Evolutionary conservation across 768 basidiomycete genomes (phyloP).

Genomic region (Cystofilobasidium ferigula): DNA sequence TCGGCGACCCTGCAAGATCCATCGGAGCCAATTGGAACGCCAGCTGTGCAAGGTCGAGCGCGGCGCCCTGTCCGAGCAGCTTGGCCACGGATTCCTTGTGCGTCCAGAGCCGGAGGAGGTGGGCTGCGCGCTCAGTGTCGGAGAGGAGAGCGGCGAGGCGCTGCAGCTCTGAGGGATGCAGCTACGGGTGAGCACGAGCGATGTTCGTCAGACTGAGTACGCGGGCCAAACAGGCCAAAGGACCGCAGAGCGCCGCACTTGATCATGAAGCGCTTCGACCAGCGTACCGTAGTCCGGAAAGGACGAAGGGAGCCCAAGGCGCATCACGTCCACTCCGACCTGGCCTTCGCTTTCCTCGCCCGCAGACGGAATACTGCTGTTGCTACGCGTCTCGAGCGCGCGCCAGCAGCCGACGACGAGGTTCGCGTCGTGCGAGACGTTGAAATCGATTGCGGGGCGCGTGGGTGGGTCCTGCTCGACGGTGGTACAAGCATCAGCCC

Average conservation of each 20-base stretch:
- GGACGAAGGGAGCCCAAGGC: background rate
- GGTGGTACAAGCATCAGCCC: background rate
- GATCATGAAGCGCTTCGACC: background rate
- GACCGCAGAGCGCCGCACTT: background rate
- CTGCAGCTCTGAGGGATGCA: background rate
- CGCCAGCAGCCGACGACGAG: background rate
- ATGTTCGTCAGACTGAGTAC: too few relatives aligned
- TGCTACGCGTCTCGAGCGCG: background rate
- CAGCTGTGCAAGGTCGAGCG: background rate
- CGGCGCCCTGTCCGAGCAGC: constrained; percentile 1
- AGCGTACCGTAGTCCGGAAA: background rate
- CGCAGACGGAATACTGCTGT: too few relatives aligned
- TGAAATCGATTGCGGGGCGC: background rate
- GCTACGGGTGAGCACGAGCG: background rate
- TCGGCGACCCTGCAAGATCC: too few relatives aligned
- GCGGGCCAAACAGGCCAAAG: background rate
- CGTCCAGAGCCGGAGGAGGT: constrained; percentile 6
- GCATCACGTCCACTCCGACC: constrained; percentile 10
- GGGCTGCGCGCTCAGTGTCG: background rate
- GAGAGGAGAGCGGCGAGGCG: background rate
- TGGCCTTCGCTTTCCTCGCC: too few relatives aligned
- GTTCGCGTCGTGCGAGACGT: constrained; percentile 1
- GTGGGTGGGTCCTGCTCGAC: background rate
- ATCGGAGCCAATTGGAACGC: background rate
- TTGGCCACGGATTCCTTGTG: constrained; percentile 5